Conservation (phyloP, 352 stramenopile genomes). For the Phytophthora citrophthora region DNA sequence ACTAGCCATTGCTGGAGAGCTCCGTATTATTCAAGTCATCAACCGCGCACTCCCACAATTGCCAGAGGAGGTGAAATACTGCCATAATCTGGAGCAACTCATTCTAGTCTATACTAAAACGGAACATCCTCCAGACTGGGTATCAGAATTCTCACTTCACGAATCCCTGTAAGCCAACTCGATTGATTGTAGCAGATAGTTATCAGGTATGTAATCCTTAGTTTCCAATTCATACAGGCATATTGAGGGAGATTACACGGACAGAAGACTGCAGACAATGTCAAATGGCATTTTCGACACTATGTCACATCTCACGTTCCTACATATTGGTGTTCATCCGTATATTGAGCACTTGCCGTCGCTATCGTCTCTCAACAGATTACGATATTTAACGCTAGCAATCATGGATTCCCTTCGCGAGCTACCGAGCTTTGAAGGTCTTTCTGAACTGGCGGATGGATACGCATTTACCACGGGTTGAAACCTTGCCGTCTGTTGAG, state of each 20-base stretch:
- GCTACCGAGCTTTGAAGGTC: slow-evolving; percentile 36
- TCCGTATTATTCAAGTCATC: slow-evolving; percentile 56
- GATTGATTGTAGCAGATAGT: too few relatives aligned
- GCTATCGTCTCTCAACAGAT: slow-evolving; percentile 25
- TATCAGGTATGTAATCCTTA: neutral
- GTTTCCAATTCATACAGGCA: slow-evolving; percentile 14
- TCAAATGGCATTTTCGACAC: slow-evolving; percentile 31
- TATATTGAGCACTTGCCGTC: slow-evolving; percentile 39
- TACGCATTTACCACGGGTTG: slow-evolving; percentile 13
- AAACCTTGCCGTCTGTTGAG: slow-evolving; percentile 25
- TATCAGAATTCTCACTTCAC: slow-evolving; percentile 38
- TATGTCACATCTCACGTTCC: slow-evolving; percentile 43
- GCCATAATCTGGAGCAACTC: slow-evolving; percentile 39
- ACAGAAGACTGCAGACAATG: slow-evolving; percentile 22
- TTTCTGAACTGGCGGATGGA: slow-evolving; percentile 22
- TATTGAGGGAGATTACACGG: slow-evolving; percentile 42
- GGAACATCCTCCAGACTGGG: slow-evolving; percentile 27
- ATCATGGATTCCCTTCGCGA: slow-evolving; percentile 17
- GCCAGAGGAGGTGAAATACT: slow-evolving; percentile 38
- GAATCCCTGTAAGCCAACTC: slow-evolving; percentile 44
- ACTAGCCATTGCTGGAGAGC: slow-evolving; percentile 40
- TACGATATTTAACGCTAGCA: slow-evolving; percentile 44
- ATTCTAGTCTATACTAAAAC: slow-evolving; percentile 52
- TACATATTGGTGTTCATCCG: slow-evolving; percentile 38
- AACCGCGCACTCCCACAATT: slow-evolving; percentile 47